Percentiles rank a stretch among this genome's conserved stretches.
phyloP scores from a whole-genome alignment of 257 asterid genomes.

The Thymus mandschuricus region DNA sequence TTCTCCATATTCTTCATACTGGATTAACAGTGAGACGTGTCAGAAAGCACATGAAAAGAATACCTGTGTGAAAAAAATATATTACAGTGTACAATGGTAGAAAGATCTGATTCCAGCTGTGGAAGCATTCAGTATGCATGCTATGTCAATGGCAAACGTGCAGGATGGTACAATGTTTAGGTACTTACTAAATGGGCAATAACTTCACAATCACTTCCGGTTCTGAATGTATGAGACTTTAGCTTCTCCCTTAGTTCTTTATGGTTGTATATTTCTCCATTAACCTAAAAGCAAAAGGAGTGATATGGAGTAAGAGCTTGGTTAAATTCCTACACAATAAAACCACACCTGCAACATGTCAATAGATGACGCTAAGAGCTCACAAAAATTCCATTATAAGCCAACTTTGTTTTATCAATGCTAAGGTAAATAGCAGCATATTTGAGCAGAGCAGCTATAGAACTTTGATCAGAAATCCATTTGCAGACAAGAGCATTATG shows the following conservation, averaged over 20 bases:
- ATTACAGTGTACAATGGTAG: background rate
- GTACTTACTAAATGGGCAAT: conserved; percentile 94
- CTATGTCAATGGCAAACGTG: conserved; percentile 2
- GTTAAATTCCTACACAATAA: conserved; percentile 7
- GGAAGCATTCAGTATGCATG: conserved; percentile 4
- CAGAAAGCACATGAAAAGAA: conserved; percentile 26
- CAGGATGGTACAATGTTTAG: conserved; percentile 11
- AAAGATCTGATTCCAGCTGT: conserved; percentile 4
- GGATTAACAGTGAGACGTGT: conserved; percentile 29
- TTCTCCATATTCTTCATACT: conserved; percentile 99
- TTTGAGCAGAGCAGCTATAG: conserved; percentile 20
- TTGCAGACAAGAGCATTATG: conserved; percentile 2
- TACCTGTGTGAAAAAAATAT: background rate
- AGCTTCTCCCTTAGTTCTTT: conserved; percentile 69
- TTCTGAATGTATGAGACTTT: conserved; percentile 76
- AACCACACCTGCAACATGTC: conserved; percentile 9
- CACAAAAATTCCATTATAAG: background rate
- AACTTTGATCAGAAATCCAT: background rate
- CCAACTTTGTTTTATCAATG: conserved; percentile 7
- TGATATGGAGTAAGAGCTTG: background rate
- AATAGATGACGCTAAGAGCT: background rate
- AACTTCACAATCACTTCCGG: conserved; percentile 99
- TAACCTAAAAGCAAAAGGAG: conserved; percentile 61
- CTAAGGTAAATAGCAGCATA: background rate
- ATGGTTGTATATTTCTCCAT: conserved; percentile 98